Evolutionary conservation across 176 grass and related monocot species (phyloP).

Genomic region (Eragrostis nindensis): DNA sequence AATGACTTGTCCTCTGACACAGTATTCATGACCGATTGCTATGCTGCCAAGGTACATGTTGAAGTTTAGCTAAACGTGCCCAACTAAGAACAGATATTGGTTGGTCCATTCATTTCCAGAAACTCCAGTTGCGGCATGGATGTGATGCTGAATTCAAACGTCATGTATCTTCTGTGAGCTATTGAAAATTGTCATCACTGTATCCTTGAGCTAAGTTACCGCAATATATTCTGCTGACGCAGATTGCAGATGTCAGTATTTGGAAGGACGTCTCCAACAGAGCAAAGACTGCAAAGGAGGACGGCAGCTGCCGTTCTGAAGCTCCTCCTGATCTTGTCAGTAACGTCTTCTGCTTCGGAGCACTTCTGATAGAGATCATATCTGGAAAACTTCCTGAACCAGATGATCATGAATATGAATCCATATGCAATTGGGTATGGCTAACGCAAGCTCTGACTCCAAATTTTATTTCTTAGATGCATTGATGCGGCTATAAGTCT

Average conservation of each 20-base stretch:
- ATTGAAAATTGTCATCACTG: not conserved
- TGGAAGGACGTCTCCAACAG: constrained; percentile 65
- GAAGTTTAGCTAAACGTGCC: not conserved
- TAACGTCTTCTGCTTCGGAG: constrained; percentile 74
- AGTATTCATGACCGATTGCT: constrained; percentile 82
- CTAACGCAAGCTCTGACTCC: not conserved
- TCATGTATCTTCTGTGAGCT: not conserved
- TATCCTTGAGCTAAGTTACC: not conserved
- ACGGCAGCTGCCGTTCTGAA: constrained; percentile 47
- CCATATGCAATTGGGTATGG: constrained; percentile 71
- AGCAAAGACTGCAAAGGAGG: constrained; percentile 62
- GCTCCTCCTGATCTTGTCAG: constrained; percentile 45
- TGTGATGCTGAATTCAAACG: not conserved
- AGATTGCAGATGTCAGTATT: constrained; percentile 78
- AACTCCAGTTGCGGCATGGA: not conserved
- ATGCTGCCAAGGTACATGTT: constrained; percentile 81
- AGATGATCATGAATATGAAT: constrained; percentile 51
- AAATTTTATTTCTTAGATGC: constrained; percentile 5
- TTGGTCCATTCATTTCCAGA: not conserved
- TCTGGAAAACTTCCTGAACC: constrained; percentile 65
- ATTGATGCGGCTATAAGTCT: not conserved
- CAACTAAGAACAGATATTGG: not conserved
- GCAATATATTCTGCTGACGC: not conserved
- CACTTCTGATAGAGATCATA: constrained; percentile 78
- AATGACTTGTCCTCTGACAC: constrained; percentile 53